Base-by-base conservation (phyloP, 345 rosid species). In the Cardamine occulta region DNA sequence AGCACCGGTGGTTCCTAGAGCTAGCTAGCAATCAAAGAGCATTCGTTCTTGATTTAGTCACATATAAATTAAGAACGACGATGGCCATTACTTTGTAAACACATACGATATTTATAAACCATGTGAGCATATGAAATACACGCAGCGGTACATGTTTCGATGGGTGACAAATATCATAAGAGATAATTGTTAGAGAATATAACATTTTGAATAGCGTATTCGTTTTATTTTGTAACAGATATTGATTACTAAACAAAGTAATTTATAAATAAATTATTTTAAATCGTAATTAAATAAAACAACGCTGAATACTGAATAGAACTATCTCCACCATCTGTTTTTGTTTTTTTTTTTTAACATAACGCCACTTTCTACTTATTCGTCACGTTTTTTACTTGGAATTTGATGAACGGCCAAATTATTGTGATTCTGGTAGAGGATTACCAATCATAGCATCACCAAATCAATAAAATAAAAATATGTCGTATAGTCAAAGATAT, bases 401-500 rank as follows among this genome's bases (percentile, higher is more conserved):
- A 4, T n/a, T 56, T 45, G 8, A 39, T 18, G 61, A 67, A 28
- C 8, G 2, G 24, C 62, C 35, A 37, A 28, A 59, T 37, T 26
- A n/a, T 49, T 75, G 44, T 49, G 26, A 59, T 67, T 59, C 11
- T 8, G 64, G 40, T 59, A 59, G 28, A 59, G n/a, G 68, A 49
- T 58, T 74, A 67, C 6, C 55, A 70, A 74, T 57, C 66, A 74
- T 65, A 66, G 6, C 7, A 34, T 74, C 59, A 65, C 51, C 48
- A 56, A 55, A 63, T 17, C 57, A 21, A 19, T 10, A 13, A 52
- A 39, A 26, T 11, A 40, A 68, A 54, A 24, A 15, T 2, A 0
- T 45, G 62, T 68, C 65, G 70, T 69, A 32, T 53, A 62, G 80
- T 69, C 42, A 69, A 34, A 13, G 64, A 62, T 76, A 69, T 69